Evolutionary conservation across 2,329 filamentous ascomycete genomes (phyloP).

Genomic region (Dactylellina drechsleri): DNA sequence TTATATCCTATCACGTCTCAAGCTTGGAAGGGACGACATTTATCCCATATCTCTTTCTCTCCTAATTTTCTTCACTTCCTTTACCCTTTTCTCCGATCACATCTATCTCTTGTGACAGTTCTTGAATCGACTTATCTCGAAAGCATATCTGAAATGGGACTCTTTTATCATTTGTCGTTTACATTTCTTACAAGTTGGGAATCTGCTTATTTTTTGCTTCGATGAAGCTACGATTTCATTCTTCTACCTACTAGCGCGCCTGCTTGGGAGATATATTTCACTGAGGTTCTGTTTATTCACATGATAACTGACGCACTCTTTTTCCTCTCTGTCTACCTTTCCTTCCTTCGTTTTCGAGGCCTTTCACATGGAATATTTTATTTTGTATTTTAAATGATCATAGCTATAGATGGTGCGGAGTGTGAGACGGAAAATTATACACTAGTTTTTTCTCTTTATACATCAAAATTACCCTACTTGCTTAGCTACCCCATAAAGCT

Average conservation of each 20-base stretch:
- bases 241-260: neutral
- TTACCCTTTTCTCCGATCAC: too few species aligned
- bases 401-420: constrained; percentile 29
- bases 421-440: constrained; percentile 23
- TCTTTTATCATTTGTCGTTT: neutral
- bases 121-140: too few species aligned
- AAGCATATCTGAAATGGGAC: too few species aligned
- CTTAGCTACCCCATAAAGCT: too few species aligned
- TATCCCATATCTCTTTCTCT: constrained; percentile 8
- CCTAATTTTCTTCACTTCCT: neutral
- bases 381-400: neutral
- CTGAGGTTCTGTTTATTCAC: neutral
- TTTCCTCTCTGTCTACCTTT: neutral
- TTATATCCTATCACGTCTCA: neutral
- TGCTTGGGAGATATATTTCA: neutral
- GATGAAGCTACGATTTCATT: neutral
- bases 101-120: too few species aligned
- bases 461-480: too few species aligned
- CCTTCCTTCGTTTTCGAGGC: neutral
- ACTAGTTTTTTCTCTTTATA: too few species aligned
- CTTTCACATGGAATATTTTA: neutral
- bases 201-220: neutral
- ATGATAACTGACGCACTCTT: neutral
- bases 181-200: constrained; percentile 14
- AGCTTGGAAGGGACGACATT: neutral